Conservation (phyloP, 176 grass and related monocot genomes). For the Themeda triandra region DNA sequence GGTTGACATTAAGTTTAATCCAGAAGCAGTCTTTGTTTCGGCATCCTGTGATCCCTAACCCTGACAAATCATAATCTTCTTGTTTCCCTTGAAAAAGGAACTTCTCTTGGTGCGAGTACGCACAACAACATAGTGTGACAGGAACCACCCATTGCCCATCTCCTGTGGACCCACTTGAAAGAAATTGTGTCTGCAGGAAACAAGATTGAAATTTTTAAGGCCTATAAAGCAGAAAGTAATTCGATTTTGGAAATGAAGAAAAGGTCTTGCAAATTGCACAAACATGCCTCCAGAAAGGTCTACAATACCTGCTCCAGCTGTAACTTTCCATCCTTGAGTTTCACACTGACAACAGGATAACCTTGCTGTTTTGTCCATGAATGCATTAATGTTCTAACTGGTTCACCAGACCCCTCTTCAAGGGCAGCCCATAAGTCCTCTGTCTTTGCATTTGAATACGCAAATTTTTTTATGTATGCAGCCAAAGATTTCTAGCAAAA, state of each 20-base stretch:
- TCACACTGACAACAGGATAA: constrained; percentile 79
- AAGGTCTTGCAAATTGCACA: neutral
- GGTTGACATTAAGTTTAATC: constrained; percentile 90
- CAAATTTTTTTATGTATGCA: constrained; percentile 76
- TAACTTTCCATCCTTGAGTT: constrained; percentile 56
- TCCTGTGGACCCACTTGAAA: constrained; percentile 64
- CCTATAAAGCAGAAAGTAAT: neutral
- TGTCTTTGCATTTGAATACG: constrained; percentile 95
- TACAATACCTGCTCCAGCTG: constrained; percentile 69
- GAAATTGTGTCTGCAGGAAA: constrained; percentile 81
- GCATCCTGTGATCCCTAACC: constrained; percentile 37
- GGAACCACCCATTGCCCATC: constrained; percentile 88
- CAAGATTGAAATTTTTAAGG: constrained; percentile 13
- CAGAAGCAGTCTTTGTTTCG: constrained; percentile 48
- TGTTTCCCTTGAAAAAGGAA: constrained; percentile 66
- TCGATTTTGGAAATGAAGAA: neutral
- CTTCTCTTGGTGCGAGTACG: constrained; percentile 67
- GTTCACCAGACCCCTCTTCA: constrained; percentile 89
- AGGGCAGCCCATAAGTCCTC: constrained; percentile 94
- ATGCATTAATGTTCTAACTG: constrained; percentile 80
- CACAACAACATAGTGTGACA: constrained; percentile 75
- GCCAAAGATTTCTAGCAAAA: constrained; percentile 84
- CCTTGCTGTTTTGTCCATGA: constrained; percentile 99
- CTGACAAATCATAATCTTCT: constrained; percentile 50
- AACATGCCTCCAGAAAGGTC: neutral